Percentiles rank a stretch among this genome's conserved stretches.
Conservation (phyloP, 2,329 filamentous ascomycete species). For the Alternaria rosae region DNA sequence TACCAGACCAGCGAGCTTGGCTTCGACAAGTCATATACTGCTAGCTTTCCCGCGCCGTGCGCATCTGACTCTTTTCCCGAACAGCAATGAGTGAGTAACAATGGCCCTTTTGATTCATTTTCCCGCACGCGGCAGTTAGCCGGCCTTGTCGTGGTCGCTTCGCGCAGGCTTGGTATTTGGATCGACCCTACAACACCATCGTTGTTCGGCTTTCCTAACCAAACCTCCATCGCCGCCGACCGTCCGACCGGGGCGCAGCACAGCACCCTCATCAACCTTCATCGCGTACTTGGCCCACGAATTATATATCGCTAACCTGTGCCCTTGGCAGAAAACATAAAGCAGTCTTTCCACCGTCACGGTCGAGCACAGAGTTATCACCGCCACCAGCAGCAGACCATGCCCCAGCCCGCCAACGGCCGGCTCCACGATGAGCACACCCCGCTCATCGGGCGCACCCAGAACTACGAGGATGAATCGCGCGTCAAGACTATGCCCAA, state of each 20-base stretch:
- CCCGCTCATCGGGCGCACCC: constrained; percentile 36
- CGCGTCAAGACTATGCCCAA: constrained; percentile 40
- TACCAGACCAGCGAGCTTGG: constrained; percentile 14
- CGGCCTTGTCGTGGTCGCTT: constrained; percentile 14
- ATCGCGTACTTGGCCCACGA: constrained; percentile 1
- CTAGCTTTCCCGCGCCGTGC: constrained; percentile 11
- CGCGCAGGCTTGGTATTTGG: constrained; percentile 13
- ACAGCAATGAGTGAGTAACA: constrained; percentile 30
- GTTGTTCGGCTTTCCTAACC: constrained; percentile 1
- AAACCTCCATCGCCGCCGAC: neutral
- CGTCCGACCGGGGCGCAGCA: constrained; percentile 7
- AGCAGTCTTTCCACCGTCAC: constrained; percentile 40
- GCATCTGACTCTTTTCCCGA: constrained; percentile 11
- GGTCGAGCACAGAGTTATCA: constrained; percentile 33
- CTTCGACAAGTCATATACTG: constrained; percentile 18
- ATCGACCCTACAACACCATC: constrained; percentile 4
- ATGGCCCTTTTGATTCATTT: constrained; percentile 12
- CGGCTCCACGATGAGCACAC: constrained; percentile 37
- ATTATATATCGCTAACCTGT: constrained; percentile 8
- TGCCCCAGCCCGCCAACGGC: constrained; percentile 40
- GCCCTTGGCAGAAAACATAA: constrained; percentile 43
- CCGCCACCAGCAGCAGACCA: constrained; percentile 17
- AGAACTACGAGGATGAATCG: constrained; percentile 30
- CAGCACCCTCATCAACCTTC: neutral
- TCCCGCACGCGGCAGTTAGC: constrained; percentile 9